Percentiles rank a stretch among this genome's conserved stretches.
Evolutionary conservation across 495 filamentous ascomycete species (phyloP).

Genomic region (Tuber umbilicatum): DNA sequence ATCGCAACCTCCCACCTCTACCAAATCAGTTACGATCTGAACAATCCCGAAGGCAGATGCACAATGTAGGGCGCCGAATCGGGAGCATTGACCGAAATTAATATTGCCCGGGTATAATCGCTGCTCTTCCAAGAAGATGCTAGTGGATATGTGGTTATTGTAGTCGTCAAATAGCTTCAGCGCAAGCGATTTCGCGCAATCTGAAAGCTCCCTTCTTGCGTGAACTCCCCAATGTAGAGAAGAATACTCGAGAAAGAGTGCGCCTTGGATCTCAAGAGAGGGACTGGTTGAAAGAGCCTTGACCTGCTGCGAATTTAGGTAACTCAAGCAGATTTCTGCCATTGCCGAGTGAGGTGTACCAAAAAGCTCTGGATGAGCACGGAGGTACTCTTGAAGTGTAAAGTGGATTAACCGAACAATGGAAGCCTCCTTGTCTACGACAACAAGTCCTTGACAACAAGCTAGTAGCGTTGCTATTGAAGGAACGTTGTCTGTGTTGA

Average conservation of each 20-base stretch:
- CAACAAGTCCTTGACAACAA: background rate
- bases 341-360: background rate
- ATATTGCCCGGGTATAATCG: accelerated
- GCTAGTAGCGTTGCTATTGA: background rate
- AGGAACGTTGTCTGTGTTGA: background rate
- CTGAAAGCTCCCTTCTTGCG: background rate
- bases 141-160: background rate
- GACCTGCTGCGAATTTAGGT: background rate
- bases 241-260: background rate
- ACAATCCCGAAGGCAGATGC: background rate
- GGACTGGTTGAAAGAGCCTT: background rate
- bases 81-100: background rate
- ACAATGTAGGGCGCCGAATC: background rate
- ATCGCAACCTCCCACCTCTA: background rate
- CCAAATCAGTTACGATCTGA: background rate
- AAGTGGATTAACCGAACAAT: background rate
- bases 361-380: background rate
- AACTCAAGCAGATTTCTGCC: background rate
- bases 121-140: background rate
- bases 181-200: background rate
- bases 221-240: background rate
- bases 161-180: background rate
- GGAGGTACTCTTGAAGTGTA: background rate
- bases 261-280: background rate
- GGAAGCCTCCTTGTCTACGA: background rate